Percentiles rank a stretch among this genome's conserved stretches.
phyloP scores from a whole-genome alignment of 768 basidiomycete species.

The Tephrocybe sp. region DNA sequence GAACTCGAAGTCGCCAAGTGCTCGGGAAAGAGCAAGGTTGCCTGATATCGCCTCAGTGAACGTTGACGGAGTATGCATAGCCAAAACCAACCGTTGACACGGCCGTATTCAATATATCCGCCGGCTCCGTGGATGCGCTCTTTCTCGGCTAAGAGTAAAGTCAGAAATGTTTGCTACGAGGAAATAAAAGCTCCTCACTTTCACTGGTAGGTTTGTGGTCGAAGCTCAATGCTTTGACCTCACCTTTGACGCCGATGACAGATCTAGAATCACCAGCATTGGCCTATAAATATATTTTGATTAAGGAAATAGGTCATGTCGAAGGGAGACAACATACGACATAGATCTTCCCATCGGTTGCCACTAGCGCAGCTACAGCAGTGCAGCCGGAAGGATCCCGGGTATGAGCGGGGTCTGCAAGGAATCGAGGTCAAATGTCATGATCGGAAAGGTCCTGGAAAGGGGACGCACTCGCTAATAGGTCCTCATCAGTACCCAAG shows the following conservation, averaged over 20 bases:
- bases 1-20: conserved; percentile 97
- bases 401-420: conserved; percentile 77
- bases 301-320: conserved; percentile 3
- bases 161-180: neutral
- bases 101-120: conserved; percentile 94
- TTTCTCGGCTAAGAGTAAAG: conserved; percentile 62
- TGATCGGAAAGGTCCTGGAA: conserved; percentile 7
- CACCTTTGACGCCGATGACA: conserved; percentile 82
- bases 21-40: conserved; percentile 92
- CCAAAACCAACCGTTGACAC: conserved; percentile 80
- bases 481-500: conserved; percentile 92
- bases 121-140: conserved; percentile 87
- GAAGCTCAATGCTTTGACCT: conserved; percentile 84
- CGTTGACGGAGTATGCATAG: neutral
- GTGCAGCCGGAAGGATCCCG: conserved; percentile 97
- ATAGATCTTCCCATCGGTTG: conserved; percentile 73
- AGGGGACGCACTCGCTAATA: conserved; percentile 67
- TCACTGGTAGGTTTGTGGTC: conserved; percentile 96
- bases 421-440: conserved; percentile 9
- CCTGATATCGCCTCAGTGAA: conserved; percentile 44
- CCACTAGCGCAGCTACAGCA: conserved; percentile 85
- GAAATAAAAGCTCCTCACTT: conserved; percentile 43
- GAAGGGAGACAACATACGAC: conserved; percentile 53
- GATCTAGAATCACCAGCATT: conserved; percentile 97
- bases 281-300: conserved; percentile 54